Base-by-base conservation (phyloP, 2,329 filamentous ascomycete species). In the Hymenoscyphus fructigenus region DNA sequence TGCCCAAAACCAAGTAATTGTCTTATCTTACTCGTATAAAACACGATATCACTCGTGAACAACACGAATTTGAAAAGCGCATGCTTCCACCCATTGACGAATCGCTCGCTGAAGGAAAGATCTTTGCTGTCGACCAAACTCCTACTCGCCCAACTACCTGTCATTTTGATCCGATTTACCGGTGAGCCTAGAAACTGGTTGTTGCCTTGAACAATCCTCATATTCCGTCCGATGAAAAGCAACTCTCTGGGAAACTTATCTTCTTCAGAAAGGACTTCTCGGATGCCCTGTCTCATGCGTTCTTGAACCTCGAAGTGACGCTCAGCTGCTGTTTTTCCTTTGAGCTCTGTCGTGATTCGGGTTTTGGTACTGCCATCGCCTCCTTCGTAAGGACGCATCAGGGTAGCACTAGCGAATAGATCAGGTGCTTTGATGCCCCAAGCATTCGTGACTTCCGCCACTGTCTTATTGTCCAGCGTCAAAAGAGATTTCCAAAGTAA, bases 341-440 rank as follows among this genome's bases (percentile, higher is more conserved):
- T 80, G 1, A 83, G 75, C 1, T 80, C 81, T 60, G 84, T 79
- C 32, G 81, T 80, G 61, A 93, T 79, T 38, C 83, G 81, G n/a
- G 83, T 81, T 73, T 92, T 83, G 1, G 90, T 89, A 44, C 84
- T 85, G 64, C 83, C 82, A 73, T 93, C 89, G 41, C 93, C 93
- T 66, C 95, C 95, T 66, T 92, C 86, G 78, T 99, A 98, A 0
- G 95, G 95, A 14, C 91, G 84, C 87, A 98, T 87, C 58, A 98
- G 83, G 1, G 93, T 97, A 1, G 92, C 93, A 57, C 88, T 92
- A 15, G 95, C 95, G 72, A 99, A 97, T 58, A 98, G 85, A 75
- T 98, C 95, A 0, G 92, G 85, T 28, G 93, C 93, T 69, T 88
- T 90, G 74, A 98, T 90, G 57, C 95, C 95, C 95, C 95, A 99